These are phyloP conservation scores for Begonia peltatifolia DNA, from an alignment of 306 rosid species.

Conservation along the genomic window DNA sequence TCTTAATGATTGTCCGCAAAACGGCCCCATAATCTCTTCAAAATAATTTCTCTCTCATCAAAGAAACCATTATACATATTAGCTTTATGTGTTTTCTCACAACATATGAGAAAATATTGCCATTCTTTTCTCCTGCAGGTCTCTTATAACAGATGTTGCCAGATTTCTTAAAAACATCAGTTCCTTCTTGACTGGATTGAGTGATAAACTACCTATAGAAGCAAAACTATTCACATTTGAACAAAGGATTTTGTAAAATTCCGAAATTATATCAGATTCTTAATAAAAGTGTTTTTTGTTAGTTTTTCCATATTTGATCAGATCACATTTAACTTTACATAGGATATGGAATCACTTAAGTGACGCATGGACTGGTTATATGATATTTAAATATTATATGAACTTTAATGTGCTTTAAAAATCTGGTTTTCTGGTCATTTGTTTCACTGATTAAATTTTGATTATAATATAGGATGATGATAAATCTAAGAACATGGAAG, in stretches of 20 bases:
- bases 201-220: no score
- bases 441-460: constrained; percentile 10
- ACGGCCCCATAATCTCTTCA: background rate
- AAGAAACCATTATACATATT: no score
- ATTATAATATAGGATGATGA: constrained; percentile 35
- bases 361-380: background rate
- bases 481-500: constrained; percentile 46
- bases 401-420: constrained; percentile 1
- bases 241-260: no score
- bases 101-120: background rate
- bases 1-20: background rate
- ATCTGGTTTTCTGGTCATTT: constrained; percentile 7
- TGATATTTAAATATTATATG: background rate
- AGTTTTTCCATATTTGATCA: background rate
- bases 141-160: no score
- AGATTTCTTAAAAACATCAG: no score
- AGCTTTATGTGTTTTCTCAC: background rate
- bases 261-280: no score
- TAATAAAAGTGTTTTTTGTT: background rate
- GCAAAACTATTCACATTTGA: no score
- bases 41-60: no score
- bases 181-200: no score
- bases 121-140: no score
- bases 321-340: no score
- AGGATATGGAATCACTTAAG: no score